A percentile compares a stretch with the other conserved stretches of the same genome.
Evolutionary conservation across 179 eudicot genomes (phyloP).

Genomic region (Vitellaria paradoxa): DNA sequence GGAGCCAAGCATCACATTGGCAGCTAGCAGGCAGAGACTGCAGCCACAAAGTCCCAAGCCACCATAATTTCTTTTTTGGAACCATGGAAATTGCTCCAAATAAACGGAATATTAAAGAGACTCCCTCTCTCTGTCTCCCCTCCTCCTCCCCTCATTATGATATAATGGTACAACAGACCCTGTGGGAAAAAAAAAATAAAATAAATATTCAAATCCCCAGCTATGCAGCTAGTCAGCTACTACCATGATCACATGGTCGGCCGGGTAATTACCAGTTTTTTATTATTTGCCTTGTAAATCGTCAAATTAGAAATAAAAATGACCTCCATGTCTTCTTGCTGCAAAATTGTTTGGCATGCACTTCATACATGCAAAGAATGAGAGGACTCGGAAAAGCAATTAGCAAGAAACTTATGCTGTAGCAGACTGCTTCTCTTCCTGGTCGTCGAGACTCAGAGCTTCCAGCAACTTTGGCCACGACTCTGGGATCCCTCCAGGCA

Average conservation of each 20-base stretch:
- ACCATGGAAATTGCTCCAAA: no score
- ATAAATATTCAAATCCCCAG: not conserved
- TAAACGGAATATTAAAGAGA: no score
- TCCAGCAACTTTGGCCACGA: conserved; percentile 95
- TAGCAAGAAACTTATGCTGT: conserved; percentile 38
- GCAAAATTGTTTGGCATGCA: conserved; percentile 68
- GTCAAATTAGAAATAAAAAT: not conserved
- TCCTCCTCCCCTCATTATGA: not conserved
- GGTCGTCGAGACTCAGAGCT: conserved; percentile 79
- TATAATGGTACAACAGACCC: conserved; percentile 5
- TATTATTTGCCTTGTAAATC: conserved; percentile 8
- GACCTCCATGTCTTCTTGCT: conserved; percentile 7
- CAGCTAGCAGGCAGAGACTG: no score
- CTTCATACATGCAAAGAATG: conserved; percentile 43
- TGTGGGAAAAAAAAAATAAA: not conserved
- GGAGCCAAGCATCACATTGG: no score
- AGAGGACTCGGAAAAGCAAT: not conserved
- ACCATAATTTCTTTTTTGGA: no score
- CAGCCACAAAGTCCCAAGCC: no score
- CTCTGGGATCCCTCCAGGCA: conserved; percentile 98
- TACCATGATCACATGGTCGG: conserved; percentile 14
- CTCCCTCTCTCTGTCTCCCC: not conserved
- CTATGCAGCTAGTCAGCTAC: conserved; percentile 3
- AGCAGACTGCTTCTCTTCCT: conserved; percentile 75
- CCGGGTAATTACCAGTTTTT: conserved; percentile 15